Evolutionary conservation across 139 green algal genomes (phyloP), one percentile per base, ranked within the genome.

Genomic region (Mychonastes homosphaera): DNA sequence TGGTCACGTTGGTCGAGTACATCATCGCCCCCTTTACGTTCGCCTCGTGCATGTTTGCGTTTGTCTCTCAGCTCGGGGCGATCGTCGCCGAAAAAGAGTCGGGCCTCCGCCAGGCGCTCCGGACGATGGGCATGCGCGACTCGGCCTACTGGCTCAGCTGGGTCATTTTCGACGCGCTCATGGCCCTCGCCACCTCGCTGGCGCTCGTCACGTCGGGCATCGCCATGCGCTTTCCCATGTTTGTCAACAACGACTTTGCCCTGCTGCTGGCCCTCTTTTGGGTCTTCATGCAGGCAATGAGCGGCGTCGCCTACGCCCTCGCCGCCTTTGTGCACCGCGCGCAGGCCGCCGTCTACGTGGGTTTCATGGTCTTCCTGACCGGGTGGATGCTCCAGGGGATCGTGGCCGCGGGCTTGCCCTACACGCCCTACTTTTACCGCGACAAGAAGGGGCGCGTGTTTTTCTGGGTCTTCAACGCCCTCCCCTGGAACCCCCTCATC

Each of bases 311-410:
- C 16, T 86, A 94, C 60, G 13, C 90, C 2, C 33, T 92, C 4
- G 79, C 80, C 18, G 59, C 79, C 5, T 79, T 97, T 43, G 56
- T 96, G 32, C 19, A 47, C 4, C 45, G 16, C 26, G 32, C 33
- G 0, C 70, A 83, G 67, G 59, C 55, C 3, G 80, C 88, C 2
- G 81, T 94, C 29, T 85, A 79, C 65, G n/a, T 90, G 8, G 91
- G 90, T 49, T 97, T 97, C 61, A 58, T 83, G 12, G 50, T 96
- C 41, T 97, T 96, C 71, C 79, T 96, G 50, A 44, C 94, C 53
- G 87, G 84, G 10, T 91, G 83, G 74, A 67, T 91, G 13, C 65
- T 83, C 36, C 72, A 81, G 18, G 28, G 16, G 12, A 56, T 49
- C 48, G 13, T 38, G 16, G 85, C 83, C 55, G 80, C 21, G 8